Conservation (phyloP, 228 moss, liverwort and hornwort genomes). For the Sphagnum fallax region DNA sequence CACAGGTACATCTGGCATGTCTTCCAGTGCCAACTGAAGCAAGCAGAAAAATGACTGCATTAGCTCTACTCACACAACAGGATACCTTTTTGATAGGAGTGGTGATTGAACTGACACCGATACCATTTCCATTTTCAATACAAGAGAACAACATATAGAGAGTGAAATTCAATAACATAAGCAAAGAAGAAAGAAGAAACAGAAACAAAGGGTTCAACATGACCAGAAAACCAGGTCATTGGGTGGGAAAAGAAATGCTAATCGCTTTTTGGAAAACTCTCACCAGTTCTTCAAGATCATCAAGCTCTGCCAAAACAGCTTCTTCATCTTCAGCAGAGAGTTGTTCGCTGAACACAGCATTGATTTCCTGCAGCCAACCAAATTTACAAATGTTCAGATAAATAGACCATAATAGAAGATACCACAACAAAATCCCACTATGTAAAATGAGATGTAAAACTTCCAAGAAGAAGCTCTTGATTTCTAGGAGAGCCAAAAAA, state of each 20-base stretch:
- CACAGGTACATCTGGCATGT: constrained; percentile 53
- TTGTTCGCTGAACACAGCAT: constrained; percentile 62
- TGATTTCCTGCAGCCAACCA: constrained; percentile 54
- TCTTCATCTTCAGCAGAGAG: constrained; percentile 92
- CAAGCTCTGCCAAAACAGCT: constrained; percentile 86
- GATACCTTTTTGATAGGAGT: background rate
- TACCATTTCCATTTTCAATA: no score
- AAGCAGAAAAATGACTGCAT: background rate
- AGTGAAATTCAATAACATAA: background rate
- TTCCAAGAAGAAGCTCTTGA: no score
- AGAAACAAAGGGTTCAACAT: background rate
- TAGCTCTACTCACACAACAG: background rate
- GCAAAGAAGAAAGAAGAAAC: background rate
- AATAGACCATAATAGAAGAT: background rate
- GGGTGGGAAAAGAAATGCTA: background rate
- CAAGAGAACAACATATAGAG: background rate
- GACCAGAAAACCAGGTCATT: background rate
- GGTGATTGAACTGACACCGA: background rate
- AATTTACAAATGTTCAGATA: background rate
- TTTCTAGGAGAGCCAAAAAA: no score
- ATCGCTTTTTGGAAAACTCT: constrained; percentile 5
- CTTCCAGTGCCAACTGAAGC: constrained; percentile 71
- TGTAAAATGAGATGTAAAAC: background rate
- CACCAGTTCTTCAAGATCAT: constrained; percentile 67
- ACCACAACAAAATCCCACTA: background rate